Percentiles rank a stretch among this genome's conserved stretches.
phyloP scores from a whole-genome alignment of 305 asterid genomes.

The Andrographis paniculata region DNA sequence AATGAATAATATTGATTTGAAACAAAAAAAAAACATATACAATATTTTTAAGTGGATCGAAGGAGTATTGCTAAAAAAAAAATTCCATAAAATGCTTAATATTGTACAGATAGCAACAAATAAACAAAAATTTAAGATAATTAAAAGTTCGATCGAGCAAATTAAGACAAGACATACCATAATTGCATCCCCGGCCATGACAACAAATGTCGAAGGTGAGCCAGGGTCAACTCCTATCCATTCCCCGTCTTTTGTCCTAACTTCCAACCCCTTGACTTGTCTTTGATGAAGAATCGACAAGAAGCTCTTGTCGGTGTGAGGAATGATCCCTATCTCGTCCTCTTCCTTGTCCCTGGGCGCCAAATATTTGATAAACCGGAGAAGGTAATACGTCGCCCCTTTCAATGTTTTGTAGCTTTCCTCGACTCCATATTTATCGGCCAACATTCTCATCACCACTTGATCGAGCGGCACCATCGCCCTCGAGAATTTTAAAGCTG shows the following conservation, averaged over 20 bases:
- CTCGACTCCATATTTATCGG: constrained; percentile 27
- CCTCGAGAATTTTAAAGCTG: constrained; percentile 21
- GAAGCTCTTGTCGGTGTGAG: constrained; percentile 48
- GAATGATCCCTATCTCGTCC: constrained; percentile 22
- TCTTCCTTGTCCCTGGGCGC: constrained; percentile 20
- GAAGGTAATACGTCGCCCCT: constrained; percentile 27
- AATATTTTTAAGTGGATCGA: too few relatives aligned
- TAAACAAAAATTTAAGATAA: too few relatives aligned
- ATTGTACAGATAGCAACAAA: too few relatives aligned
- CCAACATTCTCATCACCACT: constrained; percentile 38
- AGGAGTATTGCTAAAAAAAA: too few relatives aligned
- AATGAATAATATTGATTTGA: too few relatives aligned
- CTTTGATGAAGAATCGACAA: constrained; percentile 34
- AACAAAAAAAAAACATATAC: too few relatives aligned
- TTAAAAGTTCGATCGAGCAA: background rate
- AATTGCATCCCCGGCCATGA: constrained; percentile 48
- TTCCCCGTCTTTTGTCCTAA: constrained; percentile 23
- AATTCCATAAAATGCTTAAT: too few relatives aligned
- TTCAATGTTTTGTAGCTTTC: constrained; percentile 17
- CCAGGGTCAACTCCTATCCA: constrained; percentile 35
- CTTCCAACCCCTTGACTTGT: constrained; percentile 29
- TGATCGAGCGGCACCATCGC: constrained; percentile 27
- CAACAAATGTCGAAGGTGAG: constrained; percentile 35
- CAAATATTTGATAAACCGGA: constrained; percentile 28
- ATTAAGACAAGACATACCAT: constrained; percentile 22